Percentiles rank a stretch among this genome's conserved stretches.
phyloP scores from a whole-genome alignment of 2,329 filamentous ascomycete genomes.

The Trichocomaceae sp. region DNA sequence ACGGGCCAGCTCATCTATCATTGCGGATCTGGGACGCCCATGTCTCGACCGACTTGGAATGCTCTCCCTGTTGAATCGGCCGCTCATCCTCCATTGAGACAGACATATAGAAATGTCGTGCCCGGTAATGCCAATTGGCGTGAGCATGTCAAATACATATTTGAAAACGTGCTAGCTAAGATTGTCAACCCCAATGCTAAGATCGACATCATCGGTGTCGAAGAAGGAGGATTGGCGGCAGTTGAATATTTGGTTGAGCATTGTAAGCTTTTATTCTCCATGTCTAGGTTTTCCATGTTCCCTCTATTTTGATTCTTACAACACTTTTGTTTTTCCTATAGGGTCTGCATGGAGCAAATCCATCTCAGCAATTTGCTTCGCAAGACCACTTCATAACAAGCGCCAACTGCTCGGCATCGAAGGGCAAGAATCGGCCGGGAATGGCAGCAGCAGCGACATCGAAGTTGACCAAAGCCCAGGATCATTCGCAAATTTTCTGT shows the following conservation, averaged over 20 bases:
- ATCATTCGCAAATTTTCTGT: constrained; percentile 29
- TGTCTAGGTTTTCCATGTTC: neutral
- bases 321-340: constrained; percentile 16
- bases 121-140: constrained; percentile 50
- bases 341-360: constrained; percentile 35
- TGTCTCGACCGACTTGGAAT: constrained; percentile 54
- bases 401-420: constrained; percentile 17
- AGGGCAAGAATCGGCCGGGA: neutral
- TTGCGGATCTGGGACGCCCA: constrained; percentile 52
- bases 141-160: constrained; percentile 61
- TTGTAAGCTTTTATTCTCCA: constrained; percentile 36
- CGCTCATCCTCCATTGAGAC: constrained; percentile 50
- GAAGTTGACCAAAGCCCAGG: neutral
- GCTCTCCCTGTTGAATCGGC: constrained; percentile 57
- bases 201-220: constrained; percentile 65
- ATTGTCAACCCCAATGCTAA: constrained; percentile 46
- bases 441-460: neutral
- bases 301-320: constrained; percentile 10
- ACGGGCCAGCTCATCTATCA: constrained; percentile 72
- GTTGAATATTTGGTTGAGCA: constrained; percentile 53
- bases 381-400: constrained; percentile 31
- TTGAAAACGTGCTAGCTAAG: constrained; percentile 54
- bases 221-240: constrained; percentile 56
- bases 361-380: constrained; percentile 36
- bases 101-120: constrained; percentile 55